Evolutionary conservation across 441 rosid genomes (phyloP).

Genomic region (Croton laevigatus): DNA sequence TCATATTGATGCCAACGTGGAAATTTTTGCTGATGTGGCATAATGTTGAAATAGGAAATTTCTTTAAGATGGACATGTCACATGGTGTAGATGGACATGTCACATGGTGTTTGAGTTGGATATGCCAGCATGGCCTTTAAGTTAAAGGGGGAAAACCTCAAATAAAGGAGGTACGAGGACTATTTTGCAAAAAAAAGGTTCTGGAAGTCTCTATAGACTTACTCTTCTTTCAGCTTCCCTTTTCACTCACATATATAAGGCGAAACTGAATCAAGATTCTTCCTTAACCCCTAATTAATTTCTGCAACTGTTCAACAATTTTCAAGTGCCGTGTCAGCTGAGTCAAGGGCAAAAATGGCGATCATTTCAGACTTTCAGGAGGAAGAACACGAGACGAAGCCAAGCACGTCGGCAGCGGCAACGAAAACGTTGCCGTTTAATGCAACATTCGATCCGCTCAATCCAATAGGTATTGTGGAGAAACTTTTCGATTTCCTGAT

Average conservation of each 20-base stretch:
- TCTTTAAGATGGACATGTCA: neutral
- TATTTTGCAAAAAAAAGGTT: neutral
- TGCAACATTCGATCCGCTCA: slow-evolving; percentile 54
- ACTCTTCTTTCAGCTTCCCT: neutral
- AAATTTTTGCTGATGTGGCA: neutral
- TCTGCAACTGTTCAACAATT: neutral
- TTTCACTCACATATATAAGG: neutral
- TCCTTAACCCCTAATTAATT: neutral
- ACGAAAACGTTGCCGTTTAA: slow-evolving; percentile 34
- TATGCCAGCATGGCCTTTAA: neutral
- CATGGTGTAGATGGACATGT: neutral
- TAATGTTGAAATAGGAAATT: too few relatives aligned
- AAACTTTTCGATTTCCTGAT: slow-evolving; percentile 60
- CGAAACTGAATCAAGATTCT: neutral
- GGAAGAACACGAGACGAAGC: slow-evolving; percentile 33
- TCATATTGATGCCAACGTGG: too few relatives aligned
- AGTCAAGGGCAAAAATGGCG: slow-evolving; percentile 41
- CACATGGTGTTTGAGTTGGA: neutral
- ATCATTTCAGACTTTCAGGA: slow-evolving; percentile 78
- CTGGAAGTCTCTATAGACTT: slow-evolving; percentile 18
- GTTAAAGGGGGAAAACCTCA: neutral
- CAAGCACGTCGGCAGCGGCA: slow-evolving; percentile 32
- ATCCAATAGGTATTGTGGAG: slow-evolving; percentile 62
- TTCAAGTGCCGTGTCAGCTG: slow-evolving; percentile 5
- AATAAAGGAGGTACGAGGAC: neutral